phyloP scores from a whole-genome alignment of 345 rosid species.

The Hirschfeldia incana region DNA sequence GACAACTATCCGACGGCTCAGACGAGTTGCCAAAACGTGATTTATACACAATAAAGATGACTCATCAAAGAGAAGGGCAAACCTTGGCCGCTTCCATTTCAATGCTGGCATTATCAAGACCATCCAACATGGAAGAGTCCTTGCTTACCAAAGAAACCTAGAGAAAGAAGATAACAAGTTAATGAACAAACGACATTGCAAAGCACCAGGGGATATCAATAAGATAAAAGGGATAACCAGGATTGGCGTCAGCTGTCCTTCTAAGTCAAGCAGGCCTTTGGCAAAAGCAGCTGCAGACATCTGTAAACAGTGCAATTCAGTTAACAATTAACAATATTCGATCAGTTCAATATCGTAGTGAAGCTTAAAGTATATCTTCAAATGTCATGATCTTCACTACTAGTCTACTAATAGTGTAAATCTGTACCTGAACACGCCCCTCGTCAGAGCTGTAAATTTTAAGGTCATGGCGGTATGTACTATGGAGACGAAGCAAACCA shows the following conservation, averaged over 20 bases:
- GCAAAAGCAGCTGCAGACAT: constrained; percentile 99
- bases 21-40: constrained; percentile 2
- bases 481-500: constrained; percentile 96
- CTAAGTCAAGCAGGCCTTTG: constrained; percentile 98
- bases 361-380: background rate
- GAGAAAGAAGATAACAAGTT: constrained; percentile 30
- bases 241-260: constrained; percentile 98
- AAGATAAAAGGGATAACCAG: constrained; percentile 56
- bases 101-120: constrained; percentile 92
- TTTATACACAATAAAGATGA: constrained; percentile 4
- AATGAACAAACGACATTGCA: background rate
- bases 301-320: constrained; percentile 47
- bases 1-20: background rate
- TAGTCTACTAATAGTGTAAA: background rate
- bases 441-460: constrained; percentile 99
- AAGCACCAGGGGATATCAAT: constrained; percentile 16
- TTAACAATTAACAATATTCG: background rate
- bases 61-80: constrained; percentile 27
- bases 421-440: constrained; percentile 96
- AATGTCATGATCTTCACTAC: constrained; percentile 6
- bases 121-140: constrained; percentile 99
- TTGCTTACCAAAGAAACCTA: constrained; percentile 99
- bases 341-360: background rate
- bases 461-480: constrained; percentile 98
- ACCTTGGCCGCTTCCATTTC: constrained; percentile 99